Evolutionary conservation across 2,329 filamentous ascomycete species (phyloP).

Genomic region (Helotiales sp.): DNA sequence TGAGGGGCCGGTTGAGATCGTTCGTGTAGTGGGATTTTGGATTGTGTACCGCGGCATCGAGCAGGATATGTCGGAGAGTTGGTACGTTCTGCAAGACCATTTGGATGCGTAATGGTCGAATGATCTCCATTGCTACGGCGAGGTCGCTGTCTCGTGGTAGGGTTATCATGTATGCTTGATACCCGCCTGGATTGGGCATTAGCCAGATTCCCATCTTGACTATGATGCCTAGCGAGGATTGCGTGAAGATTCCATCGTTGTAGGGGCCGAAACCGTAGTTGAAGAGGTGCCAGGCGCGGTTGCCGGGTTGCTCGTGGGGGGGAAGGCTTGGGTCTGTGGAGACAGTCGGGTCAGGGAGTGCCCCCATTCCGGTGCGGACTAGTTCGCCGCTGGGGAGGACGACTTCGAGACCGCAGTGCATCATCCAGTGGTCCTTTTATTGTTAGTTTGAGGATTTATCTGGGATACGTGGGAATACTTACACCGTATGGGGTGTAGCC

Average conservation of each 20-base stretch:
- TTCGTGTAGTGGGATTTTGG: conserved; percentile 43
- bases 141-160: conserved; percentile 46
- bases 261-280: conserved; percentile 48
- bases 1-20: conserved; percentile 43
- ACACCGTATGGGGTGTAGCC: conserved; percentile 54
- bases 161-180: conserved; percentile 51
- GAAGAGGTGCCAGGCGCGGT: conserved; percentile 48
- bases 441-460: background rate
- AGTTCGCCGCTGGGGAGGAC: conserved; percentile 53
- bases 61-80: conserved; percentile 39
- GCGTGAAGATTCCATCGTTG: conserved; percentile 54
- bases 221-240: conserved; percentile 57
- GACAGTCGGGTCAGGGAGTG: conserved; percentile 39
- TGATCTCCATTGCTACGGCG: conserved; percentile 48
- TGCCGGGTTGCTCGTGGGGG: conserved; percentile 38
- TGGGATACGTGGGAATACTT: conserved; percentile 4
- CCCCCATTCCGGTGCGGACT: conserved; percentile 54
- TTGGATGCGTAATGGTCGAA: conserved; percentile 44
- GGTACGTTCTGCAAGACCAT: conserved; percentile 51
- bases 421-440: conserved; percentile 46
- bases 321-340: background rate
- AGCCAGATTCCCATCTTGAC: conserved; percentile 58
- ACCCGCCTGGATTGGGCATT: conserved; percentile 57
- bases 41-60: conserved; percentile 45
- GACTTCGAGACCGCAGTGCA: conserved; percentile 51